Base-by-base conservation (phyloP, 23 red algal genomes). In the Gracilaria vermiculophylla region DNA sequence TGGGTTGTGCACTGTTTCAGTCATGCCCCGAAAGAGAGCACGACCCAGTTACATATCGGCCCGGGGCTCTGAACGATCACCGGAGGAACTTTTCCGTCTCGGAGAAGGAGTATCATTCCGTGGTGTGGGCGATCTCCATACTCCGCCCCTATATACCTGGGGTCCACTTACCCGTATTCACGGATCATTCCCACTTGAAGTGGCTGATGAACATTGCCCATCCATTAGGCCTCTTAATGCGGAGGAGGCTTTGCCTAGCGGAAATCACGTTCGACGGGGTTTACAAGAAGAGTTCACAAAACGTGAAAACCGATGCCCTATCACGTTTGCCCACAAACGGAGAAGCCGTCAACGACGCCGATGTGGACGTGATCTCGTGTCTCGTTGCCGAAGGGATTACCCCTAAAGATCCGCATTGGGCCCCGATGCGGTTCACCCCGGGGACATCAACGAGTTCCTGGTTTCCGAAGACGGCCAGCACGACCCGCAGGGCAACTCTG, bases 1-100 rank as follows among this genome's bases (percentile, higher is more conserved):
- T 92, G 7, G 88, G 58, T 9, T 81, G 62, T 4, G 57, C 58
- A 10, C 48, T 92, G 29, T 82, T 72, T 12, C 77, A 92, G 21
- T 40, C 47, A 19, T 19, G 35, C 10, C n/a, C 0, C 2, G 3
- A 34, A 17, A 71, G 77, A 29, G 52, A 70, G 13, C 27, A 33
- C 14, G 29, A 48, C 8, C 81, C 80, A 6, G 20, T 94, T 28
- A 55, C 34, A 0, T 94, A 74, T 67, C 52, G 56, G 42, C 60
- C 64, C n/a, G 21, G 81, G 21, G 10, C 56, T 15, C 50, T 94
- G 24, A 77, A 0, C 33, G 45, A 19, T 16, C 55, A 53, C 0
- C 64, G 79, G 10, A 50, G 31, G 15, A 77, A 80, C 39, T 84
- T 86, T 43, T 69, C 20, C 17, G 61, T 32, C 3, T 47, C 43